These are phyloP conservation scores for Pleurotus eryngii DNA, from an alignment of 768 basidiomycete genomes.

Conservation along the genomic window DNA sequence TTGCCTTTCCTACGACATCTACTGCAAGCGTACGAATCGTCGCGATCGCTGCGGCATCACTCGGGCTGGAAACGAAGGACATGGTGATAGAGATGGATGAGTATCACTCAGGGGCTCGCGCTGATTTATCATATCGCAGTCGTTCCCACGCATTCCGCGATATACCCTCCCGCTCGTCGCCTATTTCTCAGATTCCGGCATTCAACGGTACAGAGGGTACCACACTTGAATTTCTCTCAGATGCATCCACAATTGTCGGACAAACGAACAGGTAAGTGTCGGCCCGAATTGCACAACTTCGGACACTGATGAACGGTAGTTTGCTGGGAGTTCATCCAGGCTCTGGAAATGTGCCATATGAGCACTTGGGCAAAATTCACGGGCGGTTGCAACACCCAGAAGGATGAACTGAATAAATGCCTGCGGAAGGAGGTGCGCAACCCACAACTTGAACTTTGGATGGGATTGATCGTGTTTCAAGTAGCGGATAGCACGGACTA, in stretches of 20 bases:
- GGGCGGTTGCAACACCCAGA: slow-evolving; percentile 67
- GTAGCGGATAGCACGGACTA: slow-evolving; percentile 58
- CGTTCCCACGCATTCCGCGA: slow-evolving; percentile 5
- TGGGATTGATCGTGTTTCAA: slow-evolving; percentile 10
- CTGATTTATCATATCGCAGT: slow-evolving; percentile 3
- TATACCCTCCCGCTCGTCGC: neutral
- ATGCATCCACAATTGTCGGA: slow-evolving; percentile 77
- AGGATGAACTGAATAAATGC: slow-evolving; percentile 67
- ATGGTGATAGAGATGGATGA: slow-evolving; percentile 29
- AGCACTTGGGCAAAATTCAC: slow-evolving; percentile 61
- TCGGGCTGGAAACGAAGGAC: slow-evolving; percentile 36
- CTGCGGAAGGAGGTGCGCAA: slow-evolving; percentile 61
- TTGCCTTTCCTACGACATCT: slow-evolving; percentile 80
- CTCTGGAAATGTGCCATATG: slow-evolving; percentile 68
- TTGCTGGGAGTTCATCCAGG: slow-evolving; percentile 76
- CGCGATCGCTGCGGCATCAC: slow-evolving; percentile 60
- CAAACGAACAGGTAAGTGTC: slow-evolving; percentile 38
- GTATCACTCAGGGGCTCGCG: slow-evolving; percentile 11
- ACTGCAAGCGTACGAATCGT: slow-evolving; percentile 77
- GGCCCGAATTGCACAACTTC: slow-evolving; percentile 31
- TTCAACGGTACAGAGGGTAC: slow-evolving; percentile 3
- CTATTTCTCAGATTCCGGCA: neutral
- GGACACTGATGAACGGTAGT: slow-evolving; percentile 31
- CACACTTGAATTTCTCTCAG: neutral
- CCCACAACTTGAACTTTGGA: slow-evolving; percentile 1